These are phyloP conservation scores for Albizia julibrissin DNA, from an alignment of 306 rosid species.

Conservation along the genomic window DNA sequence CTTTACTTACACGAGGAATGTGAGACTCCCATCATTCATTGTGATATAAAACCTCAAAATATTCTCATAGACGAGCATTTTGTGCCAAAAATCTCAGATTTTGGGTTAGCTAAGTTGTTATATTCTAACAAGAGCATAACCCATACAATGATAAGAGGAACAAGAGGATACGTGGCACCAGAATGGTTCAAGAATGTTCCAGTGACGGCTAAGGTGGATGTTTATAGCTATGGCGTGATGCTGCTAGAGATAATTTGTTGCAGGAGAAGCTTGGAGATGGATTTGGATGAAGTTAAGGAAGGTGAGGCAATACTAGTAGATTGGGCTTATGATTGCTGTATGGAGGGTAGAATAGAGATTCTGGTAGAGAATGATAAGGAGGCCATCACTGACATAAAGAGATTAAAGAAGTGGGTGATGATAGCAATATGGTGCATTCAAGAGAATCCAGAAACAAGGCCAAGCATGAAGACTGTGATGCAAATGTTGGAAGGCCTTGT, in stretches of 20 bases:
- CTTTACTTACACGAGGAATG: constrained; percentile 52
- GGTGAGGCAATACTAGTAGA: constrained; percentile 29
- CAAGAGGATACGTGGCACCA: constrained; percentile 48
- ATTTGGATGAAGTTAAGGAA: constrained; percentile 25
- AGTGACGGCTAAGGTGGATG: constrained; percentile 51
- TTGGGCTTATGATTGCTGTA: constrained; percentile 25
- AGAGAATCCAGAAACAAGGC: too few relatives aligned
- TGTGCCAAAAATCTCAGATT: constrained; percentile 40
- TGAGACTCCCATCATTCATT: constrained; percentile 44
- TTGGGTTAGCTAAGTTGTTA: constrained; percentile 50
- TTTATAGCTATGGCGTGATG: constrained; percentile 50
- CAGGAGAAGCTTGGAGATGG: constrained; percentile 37
- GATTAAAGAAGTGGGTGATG: too few relatives aligned
- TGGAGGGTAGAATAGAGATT: too few relatives aligned
- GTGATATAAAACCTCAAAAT: constrained; percentile 52
- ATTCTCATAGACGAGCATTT: constrained; percentile 42
- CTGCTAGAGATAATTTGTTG: constrained; percentile 47
- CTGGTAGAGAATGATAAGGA: too few relatives aligned
- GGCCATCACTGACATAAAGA: too few relatives aligned
- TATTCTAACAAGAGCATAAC: constrained; percentile 42
- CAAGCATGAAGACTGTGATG: too few relatives aligned
- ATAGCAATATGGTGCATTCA: too few relatives aligned
- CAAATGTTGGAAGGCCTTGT: too few relatives aligned
- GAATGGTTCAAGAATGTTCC: constrained; percentile 54
- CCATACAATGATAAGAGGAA: constrained; percentile 48